Conservation (phyloP, 2,329 filamentous ascomycete genomes). For the Venturia oleaginea region DNA sequence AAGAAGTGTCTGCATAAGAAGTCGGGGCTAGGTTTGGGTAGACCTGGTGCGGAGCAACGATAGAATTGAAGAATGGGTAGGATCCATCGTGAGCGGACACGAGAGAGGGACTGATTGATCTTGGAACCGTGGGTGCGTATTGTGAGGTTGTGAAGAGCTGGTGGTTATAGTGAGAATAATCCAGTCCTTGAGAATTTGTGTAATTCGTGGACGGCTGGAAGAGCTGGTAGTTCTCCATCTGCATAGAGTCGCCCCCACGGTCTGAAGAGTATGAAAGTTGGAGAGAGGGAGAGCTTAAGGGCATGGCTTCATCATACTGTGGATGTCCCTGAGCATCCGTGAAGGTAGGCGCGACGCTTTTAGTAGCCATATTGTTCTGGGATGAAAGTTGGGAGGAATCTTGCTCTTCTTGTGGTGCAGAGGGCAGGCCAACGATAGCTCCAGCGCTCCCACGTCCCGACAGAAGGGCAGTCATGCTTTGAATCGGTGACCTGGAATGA, state of each 20-base stretch:
- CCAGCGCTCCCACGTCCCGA: neutral
- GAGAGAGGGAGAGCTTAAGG: neutral
- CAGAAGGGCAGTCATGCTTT: neutral
- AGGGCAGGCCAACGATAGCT: slow-evolving; percentile 2
- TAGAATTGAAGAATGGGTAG: neutral
- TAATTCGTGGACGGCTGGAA: neutral
- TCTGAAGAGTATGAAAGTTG: neutral
- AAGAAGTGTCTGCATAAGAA: neutral
- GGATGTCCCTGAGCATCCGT: neutral
- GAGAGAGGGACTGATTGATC: neutral
- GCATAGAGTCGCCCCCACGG: neutral
- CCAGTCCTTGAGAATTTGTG: neutral
- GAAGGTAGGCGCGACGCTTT: neutral
- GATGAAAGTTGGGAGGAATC: neutral
- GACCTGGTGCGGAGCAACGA: neutral
- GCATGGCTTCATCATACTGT: neutral
- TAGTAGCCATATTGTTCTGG: neutral
- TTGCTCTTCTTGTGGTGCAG: slow-evolving; percentile 4
- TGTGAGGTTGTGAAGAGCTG: neutral
- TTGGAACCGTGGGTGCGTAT: neutral
- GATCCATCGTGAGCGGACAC: neutral
- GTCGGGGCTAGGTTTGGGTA: neutral
- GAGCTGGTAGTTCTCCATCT: slow-evolving; percentile 3
- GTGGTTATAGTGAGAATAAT: neutral
- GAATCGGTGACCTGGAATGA: neutral